Base-by-base conservation (phyloP, 805 yeast genomes). In the Danielia reshetovae region DNA sequence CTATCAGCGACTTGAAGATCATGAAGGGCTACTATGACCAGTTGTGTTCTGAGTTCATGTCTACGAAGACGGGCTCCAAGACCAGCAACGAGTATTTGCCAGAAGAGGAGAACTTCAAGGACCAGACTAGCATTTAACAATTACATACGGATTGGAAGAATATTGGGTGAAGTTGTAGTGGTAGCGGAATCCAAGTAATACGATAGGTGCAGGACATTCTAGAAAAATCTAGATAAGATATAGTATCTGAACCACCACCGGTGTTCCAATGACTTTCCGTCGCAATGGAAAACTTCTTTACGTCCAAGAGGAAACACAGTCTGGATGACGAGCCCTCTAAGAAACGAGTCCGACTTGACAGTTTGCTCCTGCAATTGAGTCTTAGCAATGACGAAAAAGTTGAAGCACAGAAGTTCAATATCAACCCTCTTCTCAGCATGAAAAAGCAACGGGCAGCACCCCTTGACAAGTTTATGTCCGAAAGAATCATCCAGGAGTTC, bases 11-110 rank as follows among this genome's bases (percentile, higher is more conserved):
- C 34, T 51, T 66, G 38, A 48, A 58, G 27, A 40, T 34, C 8
- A 42, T 66, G 46, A 66, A 66, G 40, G 29, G 24, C 11, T 61
- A 46, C 40, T 66, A 66, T 29, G 71, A 66, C 43, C 66, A 60
- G 39, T 49, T 66, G 33, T 66, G 72, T 41, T 33, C 36, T 10
- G 51, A 46, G 30, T 27, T 45, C n/a, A 18, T 42, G 11, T 23
- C 41, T 16, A 33, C 30, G 10, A 45, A 45, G 27, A 24, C 42
- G 5, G 48, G 35, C 13, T 39, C 42, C 19, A 45, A 46, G 30
- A 40, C 45, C 23, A 45, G 49, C 34, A 35, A 39, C 25, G 48
- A 46, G 29, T 35, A 21, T 24, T 30, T 43, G 22, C 34, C 45
- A 10, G 46, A 42, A 13, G n/a, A n/a, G n/a, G n/a, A n/a, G n/a